A percentile compares a stretch with the other conserved stretches of the same genome.
These are phyloP conservation scores for Penicillium sp. DNA, from an alignment of 2,329 filamentous ascomycete genomes.

Conservation along the genomic window DNA sequence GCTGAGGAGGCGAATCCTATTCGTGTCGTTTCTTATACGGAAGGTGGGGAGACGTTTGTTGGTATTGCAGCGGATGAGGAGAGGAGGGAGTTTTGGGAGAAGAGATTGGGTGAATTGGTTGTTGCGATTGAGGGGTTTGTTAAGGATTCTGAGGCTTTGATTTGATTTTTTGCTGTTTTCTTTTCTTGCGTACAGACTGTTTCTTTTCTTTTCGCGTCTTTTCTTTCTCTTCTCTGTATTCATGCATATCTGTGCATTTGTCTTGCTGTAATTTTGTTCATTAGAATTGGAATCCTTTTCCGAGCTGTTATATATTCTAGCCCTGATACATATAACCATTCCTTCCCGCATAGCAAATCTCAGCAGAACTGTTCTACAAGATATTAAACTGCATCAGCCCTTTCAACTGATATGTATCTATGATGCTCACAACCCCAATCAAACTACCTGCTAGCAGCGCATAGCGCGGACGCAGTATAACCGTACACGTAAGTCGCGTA, in stretches of 20 bases:
- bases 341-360: too few relatives aligned
- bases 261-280: background rate
- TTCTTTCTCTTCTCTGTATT: background rate
- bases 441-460: too few relatives aligned
- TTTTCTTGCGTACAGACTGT: too few relatives aligned
- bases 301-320: too few relatives aligned
- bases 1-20: constrained; percentile 5
- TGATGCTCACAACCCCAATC: too few relatives aligned
- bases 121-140: constrained; percentile 8
- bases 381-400: too few relatives aligned
- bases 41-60: constrained; percentile 8
- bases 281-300: too few relatives aligned
- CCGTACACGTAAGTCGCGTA: background rate
- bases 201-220: background rate
- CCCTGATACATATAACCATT: too few relatives aligned
- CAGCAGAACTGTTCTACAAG: too few relatives aligned
- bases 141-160: background rate
- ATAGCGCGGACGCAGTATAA: background rate
- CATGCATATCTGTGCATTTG: background rate
- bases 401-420: too few relatives aligned
- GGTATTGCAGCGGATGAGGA: constrained; percentile 13
- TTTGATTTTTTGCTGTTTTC: too few relatives aligned
- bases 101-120: constrained; percentile 8
- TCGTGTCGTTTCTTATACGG: constrained; percentile 10
- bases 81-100: constrained; percentile 6